These are phyloP conservation scores for Ambrosia artemisiifolia DNA, from an alignment of 129 eudicot genomes.

Conservation along the genomic window DNA sequence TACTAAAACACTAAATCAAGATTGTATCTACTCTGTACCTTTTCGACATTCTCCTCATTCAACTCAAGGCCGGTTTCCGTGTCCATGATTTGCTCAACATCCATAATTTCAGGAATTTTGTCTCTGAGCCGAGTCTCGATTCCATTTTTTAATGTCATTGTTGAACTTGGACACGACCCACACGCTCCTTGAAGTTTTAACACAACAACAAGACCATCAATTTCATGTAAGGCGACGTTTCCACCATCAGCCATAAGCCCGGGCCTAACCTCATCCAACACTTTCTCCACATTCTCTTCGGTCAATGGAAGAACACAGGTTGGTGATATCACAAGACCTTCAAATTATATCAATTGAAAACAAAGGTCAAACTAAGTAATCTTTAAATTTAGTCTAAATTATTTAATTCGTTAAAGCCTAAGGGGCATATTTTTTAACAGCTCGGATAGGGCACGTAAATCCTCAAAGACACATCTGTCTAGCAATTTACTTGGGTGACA, in stretches of 20 bases:
- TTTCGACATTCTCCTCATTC: constrained; percentile 86
- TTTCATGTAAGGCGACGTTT: constrained; percentile 84
- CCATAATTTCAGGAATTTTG: constrained; percentile 85
- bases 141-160: constrained; percentile 89
- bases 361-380: background rate
- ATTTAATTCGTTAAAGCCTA: too few species aligned
- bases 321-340: constrained; percentile 52
- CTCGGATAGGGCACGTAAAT: too few species aligned
- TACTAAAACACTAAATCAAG: background rate
- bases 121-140: constrained; percentile 83
- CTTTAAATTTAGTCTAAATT: too few species aligned
- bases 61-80: constrained; percentile 87
- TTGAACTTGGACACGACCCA: constrained; percentile 95
- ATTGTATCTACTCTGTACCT: constrained; percentile 40
- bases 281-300: constrained; percentile 90
- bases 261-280: constrained; percentile 87
- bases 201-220: constrained; percentile 86
- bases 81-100: constrained; percentile 75
- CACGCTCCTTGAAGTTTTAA: constrained; percentile 92
- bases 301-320: constrained; percentile 75
- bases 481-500: too few species aligned
- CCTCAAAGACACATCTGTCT: too few species aligned
- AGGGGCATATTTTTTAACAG: too few species aligned
- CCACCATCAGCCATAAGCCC: constrained; percentile 99
- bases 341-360: constrained; percentile 3